Evolutionary conservation across 306 rosid genomes (phyloP), one percentile per base, ranked within the genome.

Genomic region (Begonia fuchsioides): DNA sequence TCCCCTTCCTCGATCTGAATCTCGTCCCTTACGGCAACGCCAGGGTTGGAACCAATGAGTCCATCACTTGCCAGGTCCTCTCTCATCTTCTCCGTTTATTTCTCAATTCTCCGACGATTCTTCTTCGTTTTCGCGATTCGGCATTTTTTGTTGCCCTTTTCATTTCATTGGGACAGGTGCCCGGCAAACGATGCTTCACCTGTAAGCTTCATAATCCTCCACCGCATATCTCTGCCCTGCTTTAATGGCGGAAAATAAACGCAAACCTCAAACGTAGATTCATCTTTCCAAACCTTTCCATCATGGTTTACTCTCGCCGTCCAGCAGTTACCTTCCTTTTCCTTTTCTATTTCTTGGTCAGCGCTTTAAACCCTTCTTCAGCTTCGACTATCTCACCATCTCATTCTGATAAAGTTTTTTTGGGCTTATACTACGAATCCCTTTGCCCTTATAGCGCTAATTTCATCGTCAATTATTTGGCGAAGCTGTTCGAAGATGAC

Each of bases 381-480:
- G 53, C 56, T 44, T 47, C 32, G 45, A 55, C 10, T 12, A 15
- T 39, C 41, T n/a, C 17, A 8, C 67, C 65, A 19, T 64, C 56
- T 26, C 60, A 69, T 12, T 74, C 83, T 13, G 58, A 48, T 10
- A 88, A 77, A 57, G 92, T 84, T 11, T 76, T 82, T 0, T n/a
- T 90, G 52, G 80, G 60, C 14, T 9, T 90, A 15, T 84, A 81
- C 72, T 84, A 90, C 13, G 95, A 90, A 65, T 76, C 87, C n/a
- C 71, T 81, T 4, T 88, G 93, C 64, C 97, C 97, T 2, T 72
- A 70, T 66, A 67, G 93, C 43, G 76, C 79, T 10, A 64, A 75
- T 61, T 84, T 84, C 75, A 60, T 90, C 7, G 60, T 75, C 43
- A 74, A 80, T 66, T 51, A 75, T 64, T 79, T 81, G 17, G 68